Evolutionary conservation across 2,329 filamentous ascomycete species (phyloP).

Genomic region (Davidsoniella neocaledoniae): DNA sequence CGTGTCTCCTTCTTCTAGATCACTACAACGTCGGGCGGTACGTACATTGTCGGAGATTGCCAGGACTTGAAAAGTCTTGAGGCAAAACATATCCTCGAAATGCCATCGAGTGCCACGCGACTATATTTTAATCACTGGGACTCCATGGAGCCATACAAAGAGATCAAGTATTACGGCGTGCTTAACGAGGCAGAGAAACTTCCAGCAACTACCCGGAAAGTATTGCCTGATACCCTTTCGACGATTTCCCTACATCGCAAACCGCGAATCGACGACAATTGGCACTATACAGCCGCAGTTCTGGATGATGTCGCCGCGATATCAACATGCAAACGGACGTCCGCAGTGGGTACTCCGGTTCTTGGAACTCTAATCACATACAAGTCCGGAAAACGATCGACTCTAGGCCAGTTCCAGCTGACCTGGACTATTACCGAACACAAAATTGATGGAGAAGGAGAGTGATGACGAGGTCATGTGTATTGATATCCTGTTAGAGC

Average conservation of each 20-base stretch:
- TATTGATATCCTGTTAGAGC: background rate
- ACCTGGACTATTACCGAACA: background rate
- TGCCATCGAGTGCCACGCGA: background rate
- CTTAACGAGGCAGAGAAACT: background rate
- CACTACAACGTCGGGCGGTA: background rate
- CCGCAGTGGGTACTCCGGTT: background rate
- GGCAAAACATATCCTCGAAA: background rate
- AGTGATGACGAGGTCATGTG: background rate
- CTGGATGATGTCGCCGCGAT: background rate
- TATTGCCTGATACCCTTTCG: background rate
- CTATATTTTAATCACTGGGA: conserved; percentile 1
- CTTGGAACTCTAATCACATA: background rate
- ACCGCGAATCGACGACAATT: background rate
- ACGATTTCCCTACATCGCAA: background rate
- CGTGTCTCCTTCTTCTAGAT: background rate
- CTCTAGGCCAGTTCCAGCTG: background rate
- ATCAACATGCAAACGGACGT: background rate
- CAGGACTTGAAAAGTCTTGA: background rate
- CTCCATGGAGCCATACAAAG: background rate
- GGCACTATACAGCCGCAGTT: background rate
- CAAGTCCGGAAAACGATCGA: background rate
- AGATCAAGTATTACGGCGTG: background rate
- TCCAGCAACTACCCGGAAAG: background rate
- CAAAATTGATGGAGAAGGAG: background rate
- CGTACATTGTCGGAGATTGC: background rate